A percentile compares a stretch with the other conserved stretches of the same genome.
Evolutionary conservation across 768 basidiomycete genomes (phyloP).

Genomic region (Termitomyces sp.): DNA sequence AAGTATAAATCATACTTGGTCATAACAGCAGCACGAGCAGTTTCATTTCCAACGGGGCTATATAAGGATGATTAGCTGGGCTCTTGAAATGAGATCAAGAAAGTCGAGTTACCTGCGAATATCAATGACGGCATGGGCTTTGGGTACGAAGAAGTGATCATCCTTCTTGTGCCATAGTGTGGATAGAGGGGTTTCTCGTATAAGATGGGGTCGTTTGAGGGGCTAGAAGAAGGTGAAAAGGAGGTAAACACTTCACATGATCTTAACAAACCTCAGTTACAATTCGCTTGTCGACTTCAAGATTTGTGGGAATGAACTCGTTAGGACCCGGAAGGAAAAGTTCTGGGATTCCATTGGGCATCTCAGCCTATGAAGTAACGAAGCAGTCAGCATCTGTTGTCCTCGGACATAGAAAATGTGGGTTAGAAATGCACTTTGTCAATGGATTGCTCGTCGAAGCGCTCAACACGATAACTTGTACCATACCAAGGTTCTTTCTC

Average conservation of each 20-base stretch:
- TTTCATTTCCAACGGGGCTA: conserved; percentile 58
- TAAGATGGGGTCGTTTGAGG: conserved; percentile 67
- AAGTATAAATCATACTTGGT: conserved; percentile 51
- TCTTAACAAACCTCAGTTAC: conserved; percentile 49
- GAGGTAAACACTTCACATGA: not conserved
- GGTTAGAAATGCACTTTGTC: conserved; percentile 37
- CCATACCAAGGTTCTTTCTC: conserved; percentile 89
- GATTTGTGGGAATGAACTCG: conserved; percentile 84
- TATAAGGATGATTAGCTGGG: not conserved
- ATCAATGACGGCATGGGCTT: conserved; percentile 74
- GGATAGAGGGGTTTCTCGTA: conserved; percentile 69
- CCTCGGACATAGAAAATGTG: not conserved
- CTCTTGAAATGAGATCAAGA: not conserved
- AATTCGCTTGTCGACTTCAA: conserved; percentile 79
- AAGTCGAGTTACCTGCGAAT: conserved; percentile 58
- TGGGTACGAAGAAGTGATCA: conserved; percentile 94
- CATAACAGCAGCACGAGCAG: conserved; percentile 70
- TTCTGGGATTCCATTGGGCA: conserved; percentile 61
- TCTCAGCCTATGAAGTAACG: conserved; percentile 49
- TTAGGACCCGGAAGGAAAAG: conserved; percentile 83
- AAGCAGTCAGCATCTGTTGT: conserved; percentile 2
- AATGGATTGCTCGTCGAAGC: conserved; percentile 63
- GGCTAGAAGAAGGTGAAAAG: conserved; percentile 47
- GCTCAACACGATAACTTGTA: conserved; percentile 79
- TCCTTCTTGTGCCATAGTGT: conserved; percentile 97